A percentile compares a stretch with the other conserved stretches of the same genome.
phyloP scores from a whole-genome alignment of 768 basidiomycete species.

The Arthromyces matolae region DNA sequence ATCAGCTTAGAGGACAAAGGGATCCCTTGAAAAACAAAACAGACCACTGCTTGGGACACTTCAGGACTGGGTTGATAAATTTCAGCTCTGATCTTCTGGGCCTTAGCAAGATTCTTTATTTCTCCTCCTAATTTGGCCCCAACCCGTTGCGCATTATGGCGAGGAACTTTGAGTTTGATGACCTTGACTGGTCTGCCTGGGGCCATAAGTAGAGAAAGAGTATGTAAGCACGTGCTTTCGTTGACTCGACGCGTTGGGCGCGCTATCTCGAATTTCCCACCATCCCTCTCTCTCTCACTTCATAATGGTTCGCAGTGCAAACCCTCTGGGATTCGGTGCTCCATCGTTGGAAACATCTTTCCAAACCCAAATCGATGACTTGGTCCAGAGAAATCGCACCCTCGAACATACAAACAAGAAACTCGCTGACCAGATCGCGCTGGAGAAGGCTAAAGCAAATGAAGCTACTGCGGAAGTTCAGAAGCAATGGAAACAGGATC shows the following conservation, averaged over 20 bases:
- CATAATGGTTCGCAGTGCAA: conserved; percentile 19
- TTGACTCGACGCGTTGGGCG: conserved; percentile 4
- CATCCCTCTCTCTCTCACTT: neutral
- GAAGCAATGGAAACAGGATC: conserved; percentile 49
- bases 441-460: conserved; percentile 40
- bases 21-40: conserved; percentile 26
- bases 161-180: conserved; percentile 64
- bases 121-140: conserved; percentile 59
- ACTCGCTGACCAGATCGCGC: conserved; percentile 44
- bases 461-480: conserved; percentile 41
- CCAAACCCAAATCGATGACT: conserved; percentile 67
- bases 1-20: neutral
- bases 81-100: conserved; percentile 48
- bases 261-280: conserved; percentile 7
- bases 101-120: conserved; percentile 52
- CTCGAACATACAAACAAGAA: conserved; percentile 60
- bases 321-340: conserved; percentile 21
- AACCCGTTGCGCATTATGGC: conserved; percentile 72
- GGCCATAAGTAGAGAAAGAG: conserved; percentile 42
- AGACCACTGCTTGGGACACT: conserved; percentile 62
- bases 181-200: conserved; percentile 53
- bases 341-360: conserved; percentile 57
- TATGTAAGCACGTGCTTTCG: conserved; percentile 11
- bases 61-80: conserved; percentile 62
- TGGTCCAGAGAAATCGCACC: conserved; percentile 63